phyloP scores from a whole-genome alignment of 805 yeast genomes.

The Cyberlindnera mrakii region DNA sequence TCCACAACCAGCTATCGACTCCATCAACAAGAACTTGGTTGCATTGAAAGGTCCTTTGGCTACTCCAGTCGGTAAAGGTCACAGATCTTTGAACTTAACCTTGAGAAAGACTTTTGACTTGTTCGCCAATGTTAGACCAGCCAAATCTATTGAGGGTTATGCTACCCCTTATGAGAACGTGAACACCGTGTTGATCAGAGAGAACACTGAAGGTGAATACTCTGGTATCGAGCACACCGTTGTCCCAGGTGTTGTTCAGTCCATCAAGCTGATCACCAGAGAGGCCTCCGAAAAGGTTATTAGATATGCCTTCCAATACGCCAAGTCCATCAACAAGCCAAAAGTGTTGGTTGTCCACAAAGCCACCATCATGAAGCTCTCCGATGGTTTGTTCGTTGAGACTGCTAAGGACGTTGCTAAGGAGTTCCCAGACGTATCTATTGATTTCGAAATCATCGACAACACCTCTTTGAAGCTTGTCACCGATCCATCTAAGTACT shows the following conservation, averaged over 20 bases:
- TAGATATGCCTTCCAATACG: constrained; percentile 96
- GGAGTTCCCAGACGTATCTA: constrained; percentile 86
- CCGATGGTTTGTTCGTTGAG: constrained; percentile 94
- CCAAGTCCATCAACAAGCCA: constrained; percentile 79
- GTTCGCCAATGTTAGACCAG: constrained; percentile 97
- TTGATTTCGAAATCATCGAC: constrained; percentile 86
- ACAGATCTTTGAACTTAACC: constrained; percentile 94
- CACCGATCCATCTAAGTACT: constrained; percentile 78
- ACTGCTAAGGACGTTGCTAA: constrained; percentile 85
- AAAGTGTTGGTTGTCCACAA: constrained; percentile 94
- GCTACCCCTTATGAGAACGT: constrained; percentile 78
- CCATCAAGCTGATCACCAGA: constrained; percentile 93
- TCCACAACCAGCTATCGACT: constrained; percentile 87
- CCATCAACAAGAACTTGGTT: constrained; percentile 86
- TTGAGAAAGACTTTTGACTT: constrained; percentile 94
- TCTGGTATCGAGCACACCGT: constrained; percentile 98
- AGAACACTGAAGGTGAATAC: constrained; percentile 99
- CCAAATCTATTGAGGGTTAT: constrained; percentile 89
- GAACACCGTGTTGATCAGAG: constrained; percentile 94
- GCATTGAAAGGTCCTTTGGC: constrained; percentile 98
- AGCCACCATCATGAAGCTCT: constrained; percentile 96
- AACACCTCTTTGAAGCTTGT: constrained; percentile 91
- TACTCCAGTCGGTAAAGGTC: constrained; percentile 98
- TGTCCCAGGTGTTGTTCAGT: constrained; percentile 97
- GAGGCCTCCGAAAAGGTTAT: constrained; percentile 95